Percentiles rank a stretch among this genome's conserved stretches.
Evolutionary conservation across 2,329 filamentous ascomycete genomes (phyloP).

Genomic region (Venturia pyrina): DNA sequence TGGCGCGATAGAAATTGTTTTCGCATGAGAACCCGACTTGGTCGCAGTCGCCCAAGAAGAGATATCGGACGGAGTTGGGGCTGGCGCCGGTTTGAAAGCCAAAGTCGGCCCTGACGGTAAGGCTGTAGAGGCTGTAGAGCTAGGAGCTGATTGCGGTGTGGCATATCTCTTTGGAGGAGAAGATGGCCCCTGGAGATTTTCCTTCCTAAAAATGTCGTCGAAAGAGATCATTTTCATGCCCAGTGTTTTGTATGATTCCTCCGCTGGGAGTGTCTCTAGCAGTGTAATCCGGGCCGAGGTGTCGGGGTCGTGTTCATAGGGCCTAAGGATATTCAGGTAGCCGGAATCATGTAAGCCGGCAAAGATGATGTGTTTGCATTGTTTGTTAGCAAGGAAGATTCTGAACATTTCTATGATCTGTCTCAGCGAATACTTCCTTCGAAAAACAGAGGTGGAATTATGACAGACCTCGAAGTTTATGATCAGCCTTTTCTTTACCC

Average conservation of each 20-base stretch:
- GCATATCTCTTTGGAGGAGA: slow-evolving; percentile 12
- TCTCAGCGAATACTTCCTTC: background rate
- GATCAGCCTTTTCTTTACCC: slow-evolving; percentile 37
- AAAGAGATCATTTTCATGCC: slow-evolving; percentile 31
- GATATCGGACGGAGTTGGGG: background rate
- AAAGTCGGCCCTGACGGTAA: background rate
- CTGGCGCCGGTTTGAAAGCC: background rate
- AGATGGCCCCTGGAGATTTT: slow-evolving; percentile 26
- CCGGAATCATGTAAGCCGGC: slow-evolving; percentile 38
- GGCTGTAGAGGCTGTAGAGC: background rate
- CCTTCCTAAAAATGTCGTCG: slow-evolving; percentile 31
- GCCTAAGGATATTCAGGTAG: slow-evolving; percentile 35
- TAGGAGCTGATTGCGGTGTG: slow-evolving; percentile 6
- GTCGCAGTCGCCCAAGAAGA: slow-evolving; percentile 11
- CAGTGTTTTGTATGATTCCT: slow-evolving; percentile 31
- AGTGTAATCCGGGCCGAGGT: slow-evolving; percentile 33
- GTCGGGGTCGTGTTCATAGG: slow-evolving; percentile 31
- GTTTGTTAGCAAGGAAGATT: slow-evolving; percentile 34
- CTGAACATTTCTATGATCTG: slow-evolving; percentile 31
- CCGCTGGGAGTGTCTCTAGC: slow-evolving; percentile 33
- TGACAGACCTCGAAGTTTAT: slow-evolving; percentile 33
- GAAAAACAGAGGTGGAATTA: background rate
- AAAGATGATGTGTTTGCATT: slow-evolving; percentile 39
- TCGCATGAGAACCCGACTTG: slow-evolving; percentile 34
- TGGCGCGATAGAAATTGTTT: slow-evolving; percentile 26